These are phyloP conservation scores for Cronartium ribicola DNA, from an alignment of 1,284 basidiomycete species.

Conservation along the genomic window DNA sequence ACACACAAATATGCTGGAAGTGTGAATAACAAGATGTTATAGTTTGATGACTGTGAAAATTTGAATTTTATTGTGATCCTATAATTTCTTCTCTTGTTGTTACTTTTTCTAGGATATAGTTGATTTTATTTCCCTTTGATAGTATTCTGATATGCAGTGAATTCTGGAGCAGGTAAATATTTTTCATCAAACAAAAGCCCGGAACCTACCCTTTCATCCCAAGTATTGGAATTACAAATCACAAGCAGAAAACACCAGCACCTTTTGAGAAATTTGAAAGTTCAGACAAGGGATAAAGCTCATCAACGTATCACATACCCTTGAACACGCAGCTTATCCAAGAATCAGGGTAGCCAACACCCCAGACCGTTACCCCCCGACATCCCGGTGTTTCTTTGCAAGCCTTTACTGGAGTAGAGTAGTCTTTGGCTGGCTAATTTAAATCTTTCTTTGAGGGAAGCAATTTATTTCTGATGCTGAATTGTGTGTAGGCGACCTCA, in stretches of 20 bases:
- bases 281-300: background rate
- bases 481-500: slow-evolving; percentile 5
- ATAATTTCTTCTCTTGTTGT: no score
- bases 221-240: no score
- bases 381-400: background rate
- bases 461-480: background rate
- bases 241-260: no score
- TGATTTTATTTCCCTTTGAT: background rate
- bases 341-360: slow-evolving; percentile 1
- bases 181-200: slow-evolving; percentile 3
- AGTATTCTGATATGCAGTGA: background rate
- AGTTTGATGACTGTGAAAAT: no score
- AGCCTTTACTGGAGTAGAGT: background rate
- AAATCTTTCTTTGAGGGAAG: background rate
- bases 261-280: background rate
- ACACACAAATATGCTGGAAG: no score
- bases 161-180: background rate
- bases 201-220: background rate
- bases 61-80: no score
- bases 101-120: no score
- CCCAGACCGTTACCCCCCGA: slow-evolving; percentile 10
- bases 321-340: background rate
- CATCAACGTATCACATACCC: background rate
- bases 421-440: slow-evolving; percentile 1
- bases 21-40: no score